Percentiles rank a stretch among this genome's conserved stretches.
Evolutionary conservation across 129 eudicot species (phyloP).

Genomic region (Daucus carota): DH1_v3.0 NC_030383.2:18330501-18331000

Average conservation of each 20-base stretch:
- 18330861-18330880: neutral
- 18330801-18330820: too few species aligned
- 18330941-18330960: too few species aligned
- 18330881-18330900: neutral
- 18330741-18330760: too few species aligned
- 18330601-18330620: slow-evolving; percentile 65
- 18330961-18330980: neutral
- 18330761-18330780: too few species aligned
- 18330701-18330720: slow-evolving; percentile 71
- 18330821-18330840: too few species aligned
- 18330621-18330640: too few species aligned
- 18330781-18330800: too few species aligned
- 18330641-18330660: too few species aligned
- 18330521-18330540: neutral
- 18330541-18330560: slow-evolving; percentile 1
- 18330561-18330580: slow-evolving; percentile 39
- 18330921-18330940: neutral
- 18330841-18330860: too few species aligned
- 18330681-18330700: slow-evolving; percentile 33
- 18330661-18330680: neutral
- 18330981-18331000: neutral
- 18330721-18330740: neutral
- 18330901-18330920: neutral
- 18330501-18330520: slow-evolving; percentile 8
- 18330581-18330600: slow-evolving; percentile 86